Evolutionary conservation across 805 yeast genomes (phyloP), one percentile per base, ranked within the genome.

Genomic region (Zygosaccharomyces bisporus): DNA sequence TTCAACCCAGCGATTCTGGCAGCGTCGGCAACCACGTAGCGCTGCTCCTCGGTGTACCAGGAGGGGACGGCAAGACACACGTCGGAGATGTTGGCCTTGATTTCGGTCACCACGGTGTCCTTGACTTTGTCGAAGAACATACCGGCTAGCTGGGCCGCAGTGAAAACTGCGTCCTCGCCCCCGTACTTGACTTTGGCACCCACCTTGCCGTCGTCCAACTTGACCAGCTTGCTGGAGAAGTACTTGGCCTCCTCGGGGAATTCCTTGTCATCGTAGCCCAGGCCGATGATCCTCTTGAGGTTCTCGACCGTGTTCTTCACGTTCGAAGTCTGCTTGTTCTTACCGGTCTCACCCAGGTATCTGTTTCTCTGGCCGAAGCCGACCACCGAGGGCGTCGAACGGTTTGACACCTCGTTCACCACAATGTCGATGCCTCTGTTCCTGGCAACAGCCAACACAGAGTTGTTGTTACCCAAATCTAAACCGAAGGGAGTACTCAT

Each of bases 381-480:
- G 57, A 93, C 93, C 55, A 87, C 68, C 24, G 86, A 69, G 54
- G 99, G 99, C 25, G 99, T 93, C 56, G 95, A 70, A 72, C 99
- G 85, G 83, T 93, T 93, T 46, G 98, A 90, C 39, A 93, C 98
- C 73, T 93, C 99, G 68, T 93, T 93, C 73, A 93, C 98, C 61
- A 93, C 87, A 61, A 93, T 83, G 70, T 93, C 99, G 66, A 93
- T 93, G 66, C 98, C 98, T 76, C 98, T 83, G 81, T 91, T 93
- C 69, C 91, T 85, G 52, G 99, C 99, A 66, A 95, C 84, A 34
- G 95, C 98, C 66, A 91, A 79, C 57, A 91, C 97, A 53, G 96
- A 81, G 77, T 79, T 86, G 76, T 80, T 77, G 75, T 89, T 89
- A 74, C 99, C 99, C 67, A 93, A 84, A 80, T 93, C 99, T 71